phyloP scores from a whole-genome alignment of 192 early-diverging fungal genomes.

The Piromyces finnis region DNA sequence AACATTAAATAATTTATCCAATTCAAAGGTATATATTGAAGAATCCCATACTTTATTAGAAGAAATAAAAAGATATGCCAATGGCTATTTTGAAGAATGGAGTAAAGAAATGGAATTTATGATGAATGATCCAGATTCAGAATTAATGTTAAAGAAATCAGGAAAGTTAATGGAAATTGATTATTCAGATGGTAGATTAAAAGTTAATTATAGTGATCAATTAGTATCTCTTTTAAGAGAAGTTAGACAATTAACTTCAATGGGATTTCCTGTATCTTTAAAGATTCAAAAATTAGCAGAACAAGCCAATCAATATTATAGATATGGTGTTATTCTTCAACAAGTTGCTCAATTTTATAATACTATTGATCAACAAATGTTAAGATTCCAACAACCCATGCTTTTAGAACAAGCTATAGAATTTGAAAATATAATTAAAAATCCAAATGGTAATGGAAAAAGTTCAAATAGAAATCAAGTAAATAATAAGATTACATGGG shows the following conservation, averaged over 20 bases:
- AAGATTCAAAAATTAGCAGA: slow-evolving; percentile 19
- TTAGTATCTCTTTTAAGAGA: slow-evolving; percentile 24
- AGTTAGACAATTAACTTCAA: slow-evolving; percentile 21
- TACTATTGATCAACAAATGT: slow-evolving; percentile 41
- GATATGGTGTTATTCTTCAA: slow-evolving; percentile 27
- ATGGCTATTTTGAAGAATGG: neutral
- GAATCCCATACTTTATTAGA: neutral
- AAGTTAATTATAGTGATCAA: slow-evolving; percentile 26
- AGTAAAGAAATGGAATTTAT: neutral
- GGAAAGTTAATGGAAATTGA: slow-evolving; percentile 6
- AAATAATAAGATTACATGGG: slow-evolving; percentile 14
- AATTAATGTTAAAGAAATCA: neutral
- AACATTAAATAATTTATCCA: neutral
- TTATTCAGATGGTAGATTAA: slow-evolving; percentile 16
- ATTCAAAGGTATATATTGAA: neutral
- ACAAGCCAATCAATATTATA: slow-evolving; percentile 20
- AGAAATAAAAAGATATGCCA: neutral
- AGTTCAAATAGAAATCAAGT: slow-evolving; percentile 2
- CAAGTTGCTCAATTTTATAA: slow-evolving; percentile 45
- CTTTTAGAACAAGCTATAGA: slow-evolving; percentile 22
- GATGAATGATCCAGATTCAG: neutral
- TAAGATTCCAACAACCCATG: slow-evolving; percentile 31
- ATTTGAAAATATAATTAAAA: slow-evolving; percentile 29
- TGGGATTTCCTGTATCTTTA: slow-evolving; percentile 26
- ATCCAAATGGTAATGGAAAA: slow-evolving; percentile 7